Conservation (phyloP, 2,329 filamentous ascomycete genomes). For the Colletotrichum tabaci region DNA sequence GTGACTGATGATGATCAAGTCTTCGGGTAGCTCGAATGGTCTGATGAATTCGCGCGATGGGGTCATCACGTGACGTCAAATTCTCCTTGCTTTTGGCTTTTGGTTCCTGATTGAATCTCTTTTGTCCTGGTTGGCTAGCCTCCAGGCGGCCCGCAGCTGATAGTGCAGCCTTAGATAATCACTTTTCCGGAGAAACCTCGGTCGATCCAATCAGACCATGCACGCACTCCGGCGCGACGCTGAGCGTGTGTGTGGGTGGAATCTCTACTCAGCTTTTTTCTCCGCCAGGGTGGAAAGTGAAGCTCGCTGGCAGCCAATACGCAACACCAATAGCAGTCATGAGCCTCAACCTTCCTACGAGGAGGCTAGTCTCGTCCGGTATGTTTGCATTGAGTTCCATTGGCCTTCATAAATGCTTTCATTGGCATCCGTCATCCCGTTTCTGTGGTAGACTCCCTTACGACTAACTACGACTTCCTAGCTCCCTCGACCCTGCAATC, state of each 20-base stretch:
- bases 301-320: constrained; percentile 21
- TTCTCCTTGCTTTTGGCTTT: constrained; percentile 4
- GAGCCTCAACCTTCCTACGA: constrained; percentile 44
- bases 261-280: constrained; percentile 30
- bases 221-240: not conserved
- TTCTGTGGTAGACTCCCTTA: not conserved
- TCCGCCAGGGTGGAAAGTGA: constrained; percentile 19
- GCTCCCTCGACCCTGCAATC: constrained; percentile 32
- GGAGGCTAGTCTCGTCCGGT: constrained; percentile 44
- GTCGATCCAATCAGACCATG: constrained; percentile 1
- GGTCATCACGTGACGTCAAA: constrained; percentile 36
- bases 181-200: constrained; percentile 11
- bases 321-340: constrained; percentile 36
- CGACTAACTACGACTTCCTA: constrained; percentile 8
- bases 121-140: constrained; percentile 14
- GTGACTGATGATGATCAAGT: constrained; percentile 29
- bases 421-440: not conserved
- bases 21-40: constrained; percentile 33
- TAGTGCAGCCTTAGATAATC: constrained; percentile 13
- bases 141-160: not conserved
- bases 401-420: not conserved
- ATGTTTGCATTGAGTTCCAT: constrained; percentile 5
- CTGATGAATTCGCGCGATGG: constrained; percentile 40
- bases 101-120: constrained; percentile 15
- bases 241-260: constrained; percentile 2